phyloP scores from a whole-genome alignment of 148 eudicot species.

The Cornus florida region DNA sequence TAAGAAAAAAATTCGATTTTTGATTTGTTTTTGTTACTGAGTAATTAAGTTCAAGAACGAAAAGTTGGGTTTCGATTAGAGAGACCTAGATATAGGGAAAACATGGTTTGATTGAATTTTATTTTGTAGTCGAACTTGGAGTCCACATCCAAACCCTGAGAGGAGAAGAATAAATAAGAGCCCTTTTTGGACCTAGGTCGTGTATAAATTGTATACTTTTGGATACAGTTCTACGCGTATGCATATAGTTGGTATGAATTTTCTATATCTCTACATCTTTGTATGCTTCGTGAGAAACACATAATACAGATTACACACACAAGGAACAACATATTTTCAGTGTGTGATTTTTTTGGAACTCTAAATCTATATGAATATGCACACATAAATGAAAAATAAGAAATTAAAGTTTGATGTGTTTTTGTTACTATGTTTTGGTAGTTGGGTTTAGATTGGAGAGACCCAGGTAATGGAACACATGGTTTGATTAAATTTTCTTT shows the following conservation, averaged over 20 bases:
- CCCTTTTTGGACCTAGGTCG: too few relatives aligned
- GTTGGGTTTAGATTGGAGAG: not conserved
- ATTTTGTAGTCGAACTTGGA: not conserved
- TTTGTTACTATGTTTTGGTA: not conserved
- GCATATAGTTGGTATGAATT: not conserved
- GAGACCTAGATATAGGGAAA: not conserved
- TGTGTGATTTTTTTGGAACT: too few relatives aligned
- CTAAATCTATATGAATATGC: too few relatives aligned
- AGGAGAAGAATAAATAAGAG: too few relatives aligned
- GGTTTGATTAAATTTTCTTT: conserved; percentile 7
- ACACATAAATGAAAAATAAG: not conserved
- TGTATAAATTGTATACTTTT: too few relatives aligned
- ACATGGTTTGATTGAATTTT: conserved; percentile 2
- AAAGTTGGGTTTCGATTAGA: not conserved
- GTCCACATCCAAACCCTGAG: not conserved
- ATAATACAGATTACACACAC: not conserved
- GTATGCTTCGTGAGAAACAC: not conserved
- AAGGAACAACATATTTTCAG: too few relatives aligned
- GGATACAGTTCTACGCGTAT: too few relatives aligned
- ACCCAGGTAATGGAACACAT: not conserved
- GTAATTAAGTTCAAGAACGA: not conserved
- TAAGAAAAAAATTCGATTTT: not conserved
- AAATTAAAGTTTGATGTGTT: not conserved
- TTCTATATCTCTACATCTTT: not conserved
- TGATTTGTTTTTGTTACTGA: conserved; percentile 3